Evolutionary conservation across 2,329 filamentous ascomycete species (phyloP), one percentile per base, ranked within the genome.

Genomic region (Cyclaneusma minus): DNA sequence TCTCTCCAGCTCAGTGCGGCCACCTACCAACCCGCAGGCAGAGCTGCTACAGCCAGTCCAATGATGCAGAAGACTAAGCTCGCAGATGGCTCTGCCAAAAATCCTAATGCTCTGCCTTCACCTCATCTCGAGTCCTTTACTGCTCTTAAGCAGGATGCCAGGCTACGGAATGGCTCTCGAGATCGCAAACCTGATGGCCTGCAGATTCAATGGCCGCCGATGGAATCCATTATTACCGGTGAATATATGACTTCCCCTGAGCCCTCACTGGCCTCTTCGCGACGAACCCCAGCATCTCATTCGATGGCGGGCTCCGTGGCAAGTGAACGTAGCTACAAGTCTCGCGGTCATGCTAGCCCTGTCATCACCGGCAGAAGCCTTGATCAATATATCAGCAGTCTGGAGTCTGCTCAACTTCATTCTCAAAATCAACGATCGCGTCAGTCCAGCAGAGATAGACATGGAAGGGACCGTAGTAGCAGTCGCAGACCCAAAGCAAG

Each of bases 331-430:
- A 62, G 60, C 29, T 62, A 55, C 35, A 56, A 49, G 25, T 58
- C 48, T 20, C 54, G 29, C n/a, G 37, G 36, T 13, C 39, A 24
- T 5, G 31, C 61, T 28, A 74, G 68, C 39, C 55, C 67, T 22
- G 68, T 64, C 33, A 55, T 64, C 7, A 74, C 68, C 38, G 64
- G 62, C 21, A 67, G 72, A 34, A 81, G 70, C 36, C 65, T 82
- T 18, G 80, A 91, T 38, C 74, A 85, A 35, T 91, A 89, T 44
- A 85, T 92, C 36, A 82, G 73, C 51, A 89, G 82, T 45, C 55
- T 93, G 2, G 83, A 92, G 17, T 68, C 82, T 26, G 80, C 82
- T 7, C 71, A 72, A 30, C 65, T 70, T 32, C 70, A 73, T 42
- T 56, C 60, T 4, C 60, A 56, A 35, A 64, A 58, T 34, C 54